These are phyloP conservation scores for Zanthoxylum bungeanum DNA, from an alignment of 345 rosid species.

Conservation along the genomic window DNA sequence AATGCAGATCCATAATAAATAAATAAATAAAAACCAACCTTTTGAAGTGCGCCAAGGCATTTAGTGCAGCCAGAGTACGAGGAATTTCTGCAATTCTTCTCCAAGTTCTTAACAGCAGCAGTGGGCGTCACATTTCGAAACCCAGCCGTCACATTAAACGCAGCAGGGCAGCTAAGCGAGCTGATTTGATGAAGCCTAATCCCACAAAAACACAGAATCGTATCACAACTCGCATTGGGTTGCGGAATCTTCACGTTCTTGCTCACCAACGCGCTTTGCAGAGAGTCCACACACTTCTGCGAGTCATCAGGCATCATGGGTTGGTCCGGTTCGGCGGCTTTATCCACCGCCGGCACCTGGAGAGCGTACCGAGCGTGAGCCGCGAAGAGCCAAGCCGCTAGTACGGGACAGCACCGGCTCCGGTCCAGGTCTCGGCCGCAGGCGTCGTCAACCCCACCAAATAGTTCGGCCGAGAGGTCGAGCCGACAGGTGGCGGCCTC, in stretches of 20 bases:
- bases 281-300: conserved; percentile 88
- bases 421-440: conserved; percentile 88
- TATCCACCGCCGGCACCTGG: conserved; percentile 55
- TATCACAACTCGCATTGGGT: conserved; percentile 81
- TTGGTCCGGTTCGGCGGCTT: conserved; percentile 48
- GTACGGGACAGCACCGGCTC: conserved; percentile 90
- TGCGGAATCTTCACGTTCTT: conserved; percentile 82
- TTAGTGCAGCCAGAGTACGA: conserved; percentile 91
- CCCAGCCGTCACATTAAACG: conserved; percentile 71
- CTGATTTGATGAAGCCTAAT: conserved; percentile 93
- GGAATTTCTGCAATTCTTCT: conserved; percentile 85
- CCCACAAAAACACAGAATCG: conserved; percentile 90
- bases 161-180: conserved; percentile 93
- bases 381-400: conserved; percentile 96
- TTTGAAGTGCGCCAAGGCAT: conserved; percentile 94
- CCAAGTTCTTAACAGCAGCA: conserved; percentile 77
- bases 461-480: conserved; percentile 93
- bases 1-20: conserved; percentile 13
- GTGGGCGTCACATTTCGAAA: conserved; percentile 81
- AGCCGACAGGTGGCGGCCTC: conserved; percentile 70
- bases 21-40: conserved; percentile 36
- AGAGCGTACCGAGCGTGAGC: conserved; percentile 93
- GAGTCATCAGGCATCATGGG: conserved; percentile 98
- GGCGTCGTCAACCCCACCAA: conserved; percentile 91
- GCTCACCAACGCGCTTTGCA: conserved; percentile 70